These are phyloP conservation scores for Hirsutella thompsonii DNA, from an alignment of 2,329 filamentous ascomycete species.

Conservation along the genomic window DNA sequence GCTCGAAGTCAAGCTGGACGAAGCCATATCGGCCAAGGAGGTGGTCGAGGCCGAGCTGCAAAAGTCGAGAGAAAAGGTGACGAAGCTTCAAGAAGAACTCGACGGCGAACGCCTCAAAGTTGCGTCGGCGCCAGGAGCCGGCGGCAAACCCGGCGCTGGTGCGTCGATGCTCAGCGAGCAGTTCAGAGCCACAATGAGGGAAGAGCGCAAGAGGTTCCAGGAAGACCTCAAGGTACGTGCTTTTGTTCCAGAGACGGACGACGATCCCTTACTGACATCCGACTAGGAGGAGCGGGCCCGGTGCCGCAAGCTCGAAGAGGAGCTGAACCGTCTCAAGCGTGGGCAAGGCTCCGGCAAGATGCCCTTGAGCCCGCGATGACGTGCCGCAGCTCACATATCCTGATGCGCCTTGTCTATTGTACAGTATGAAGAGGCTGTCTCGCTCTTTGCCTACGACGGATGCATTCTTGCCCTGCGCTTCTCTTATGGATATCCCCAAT, in stretches of 20 bases:
- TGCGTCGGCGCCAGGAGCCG: slow-evolving; percentile 17
- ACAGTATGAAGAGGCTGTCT: background rate
- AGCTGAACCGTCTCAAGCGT: slow-evolving; percentile 30
- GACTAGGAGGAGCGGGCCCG: slow-evolving; percentile 36
- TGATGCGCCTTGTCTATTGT: background rate
- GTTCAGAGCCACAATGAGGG: slow-evolving; percentile 41
- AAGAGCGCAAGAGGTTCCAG: slow-evolving; percentile 43
- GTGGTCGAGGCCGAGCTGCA: slow-evolving; percentile 29
- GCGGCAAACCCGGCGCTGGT: slow-evolving; percentile 24
- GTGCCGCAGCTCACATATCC: background rate
- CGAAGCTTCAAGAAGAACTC: slow-evolving; percentile 36
- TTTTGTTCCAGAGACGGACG: background rate
- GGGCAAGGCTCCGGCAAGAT: slow-evolving; percentile 28
- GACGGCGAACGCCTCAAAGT: slow-evolving; percentile 35
- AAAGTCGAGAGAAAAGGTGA: slow-evolving; percentile 20
- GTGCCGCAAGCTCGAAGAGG: slow-evolving; percentile 36
- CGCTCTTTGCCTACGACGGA: too few relatives aligned
- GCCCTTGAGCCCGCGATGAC: slow-evolving; percentile 25
- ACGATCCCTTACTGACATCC: slow-evolving; percentile 13
- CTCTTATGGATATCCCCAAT: too few relatives aligned
- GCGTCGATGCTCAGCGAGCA: slow-evolving; percentile 42
- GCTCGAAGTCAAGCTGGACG: slow-evolving; percentile 25
- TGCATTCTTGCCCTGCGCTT: too few relatives aligned
- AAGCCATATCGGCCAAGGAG: slow-evolving; percentile 15
- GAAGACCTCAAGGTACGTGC: slow-evolving; percentile 36